Percentiles rank a stretch among this genome's conserved stretches.
Evolutionary conservation across 257 asterid species (phyloP).

Genomic region (Penstemon barbatus): DNA sequence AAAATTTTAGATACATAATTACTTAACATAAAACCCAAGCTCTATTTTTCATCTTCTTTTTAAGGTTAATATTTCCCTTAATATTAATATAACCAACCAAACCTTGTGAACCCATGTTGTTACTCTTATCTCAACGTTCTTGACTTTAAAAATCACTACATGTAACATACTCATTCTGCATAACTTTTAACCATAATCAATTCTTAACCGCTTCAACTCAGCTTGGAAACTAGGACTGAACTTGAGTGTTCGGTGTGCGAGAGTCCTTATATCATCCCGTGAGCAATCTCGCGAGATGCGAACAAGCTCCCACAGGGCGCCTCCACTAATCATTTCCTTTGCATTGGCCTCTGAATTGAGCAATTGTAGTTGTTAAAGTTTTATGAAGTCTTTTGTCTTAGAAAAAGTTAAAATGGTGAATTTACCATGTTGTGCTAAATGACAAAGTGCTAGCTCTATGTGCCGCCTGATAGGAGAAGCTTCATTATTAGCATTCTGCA

Average conservation of each 20-base stretch:
- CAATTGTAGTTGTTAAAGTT: not conserved
- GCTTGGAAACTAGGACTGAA: conserved; percentile 58
- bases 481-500: conserved; percentile 75
- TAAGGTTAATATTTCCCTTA: not conserved
- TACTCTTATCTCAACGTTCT: conserved; percentile 1
- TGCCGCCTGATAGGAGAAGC: conserved; percentile 73
- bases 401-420: conserved; percentile 9
- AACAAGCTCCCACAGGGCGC: conserved; percentile 82
- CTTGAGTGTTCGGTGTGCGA: conserved; percentile 58
- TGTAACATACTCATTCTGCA: conserved; percentile 13
- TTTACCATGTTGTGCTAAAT: conserved; percentile 77
- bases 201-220: conserved; percentile 59
- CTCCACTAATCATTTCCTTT: conserved; percentile 63
- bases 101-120: conserved; percentile 22
- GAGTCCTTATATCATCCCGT: conserved; percentile 68
- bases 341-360: conserved; percentile 60
- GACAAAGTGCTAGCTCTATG: conserved; percentile 83
- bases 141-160: conserved; percentile 10
- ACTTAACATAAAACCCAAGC: not conserved
- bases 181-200: conserved; percentile 46
- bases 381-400: not conserved
- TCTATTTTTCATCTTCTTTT: not conserved
- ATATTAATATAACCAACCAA: conserved; percentile 12
- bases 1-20: conserved; percentile 4
- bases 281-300: conserved; percentile 70